Evolutionary conservation across 2,329 filamentous ascomycete species (phyloP).

Genomic region (Aspergillus ruber): DNA sequence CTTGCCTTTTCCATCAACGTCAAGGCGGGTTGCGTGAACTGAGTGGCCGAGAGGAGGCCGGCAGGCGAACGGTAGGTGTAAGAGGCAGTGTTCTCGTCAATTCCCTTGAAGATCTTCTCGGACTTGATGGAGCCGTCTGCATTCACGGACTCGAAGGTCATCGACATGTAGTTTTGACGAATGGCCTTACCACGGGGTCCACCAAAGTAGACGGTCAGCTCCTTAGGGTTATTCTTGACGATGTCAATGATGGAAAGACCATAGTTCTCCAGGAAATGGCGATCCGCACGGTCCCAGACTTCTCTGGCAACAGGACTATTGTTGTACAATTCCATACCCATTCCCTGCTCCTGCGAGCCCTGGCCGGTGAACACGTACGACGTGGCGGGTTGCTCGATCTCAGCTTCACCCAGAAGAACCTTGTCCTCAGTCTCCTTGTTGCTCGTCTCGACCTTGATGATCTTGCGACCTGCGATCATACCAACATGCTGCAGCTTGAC

Average conservation of each 20-base stretch:
- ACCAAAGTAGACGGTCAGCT: slow-evolving; percentile 96
- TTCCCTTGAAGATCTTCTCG: slow-evolving; percentile 99
- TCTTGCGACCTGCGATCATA: slow-evolving; percentile 97
- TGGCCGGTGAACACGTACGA: slow-evolving; percentile 98
- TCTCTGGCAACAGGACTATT: slow-evolving; percentile 92
- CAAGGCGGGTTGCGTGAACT: slow-evolving; percentile 95
- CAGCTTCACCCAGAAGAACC: slow-evolving; percentile 88
- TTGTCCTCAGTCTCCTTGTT: slow-evolving; percentile 97
- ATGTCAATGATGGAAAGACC: slow-evolving; percentile 98
- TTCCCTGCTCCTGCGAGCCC: slow-evolving; percentile 96
- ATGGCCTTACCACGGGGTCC: slow-evolving; percentile 95
- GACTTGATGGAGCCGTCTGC: slow-evolving; percentile 91
- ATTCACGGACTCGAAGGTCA: slow-evolving; percentile 98
- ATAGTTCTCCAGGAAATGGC: slow-evolving; percentile 97
- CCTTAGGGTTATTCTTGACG: slow-evolving; percentile 98
- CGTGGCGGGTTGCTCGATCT: slow-evolving; percentile 94
- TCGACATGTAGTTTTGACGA: slow-evolving; percentile 97
- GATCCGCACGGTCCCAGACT: slow-evolving; percentile 96
- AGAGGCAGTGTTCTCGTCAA: slow-evolving; percentile 82
- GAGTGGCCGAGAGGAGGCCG: slow-evolving; percentile 89
- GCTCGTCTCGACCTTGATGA: slow-evolving; percentile 95
- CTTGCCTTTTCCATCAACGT: slow-evolving; percentile 99
- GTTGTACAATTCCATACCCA: slow-evolving; percentile 98
- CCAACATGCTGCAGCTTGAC: slow-evolving; percentile 94
- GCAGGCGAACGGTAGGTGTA: slow-evolving; percentile 97